Evolutionary conservation across 1,139 yeast genomes (phyloP).

Genomic region (Geotrichum candidum): DNA sequence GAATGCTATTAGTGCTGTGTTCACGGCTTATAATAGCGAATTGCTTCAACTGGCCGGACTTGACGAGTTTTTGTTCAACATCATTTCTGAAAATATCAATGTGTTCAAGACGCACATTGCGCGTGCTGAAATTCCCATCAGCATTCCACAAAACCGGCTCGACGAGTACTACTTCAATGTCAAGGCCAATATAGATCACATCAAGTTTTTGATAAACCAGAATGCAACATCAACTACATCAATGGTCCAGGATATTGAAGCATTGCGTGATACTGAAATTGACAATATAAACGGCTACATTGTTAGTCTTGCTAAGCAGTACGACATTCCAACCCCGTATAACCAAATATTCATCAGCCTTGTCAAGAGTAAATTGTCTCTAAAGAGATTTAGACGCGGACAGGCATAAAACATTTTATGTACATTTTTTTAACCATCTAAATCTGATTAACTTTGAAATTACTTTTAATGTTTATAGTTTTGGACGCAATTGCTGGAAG

Average conservation of each 20-base stretch:
- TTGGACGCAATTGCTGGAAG: constrained; percentile 7
- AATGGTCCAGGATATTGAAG: constrained; percentile 79
- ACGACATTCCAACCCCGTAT: constrained; percentile 40
- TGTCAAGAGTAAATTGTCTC: constrained; percentile 32
- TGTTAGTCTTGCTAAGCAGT: constrained; percentile 45
- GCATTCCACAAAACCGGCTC: background rate
- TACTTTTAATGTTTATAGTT: constrained; percentile 1
- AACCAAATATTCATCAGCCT: constrained; percentile 47
- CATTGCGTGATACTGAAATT: constrained; percentile 62
- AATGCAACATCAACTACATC: constrained; percentile 5
- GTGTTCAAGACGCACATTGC: background rate
- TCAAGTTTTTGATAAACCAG: background rate
- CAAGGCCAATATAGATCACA: background rate
- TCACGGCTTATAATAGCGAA: constrained; percentile 69
- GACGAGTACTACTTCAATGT: constrained; percentile 7
- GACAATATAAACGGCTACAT: constrained; percentile 76
- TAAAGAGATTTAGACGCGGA: background rate
- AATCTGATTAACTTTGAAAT: background rate
- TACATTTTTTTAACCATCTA: background rate
- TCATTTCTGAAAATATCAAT: background rate
- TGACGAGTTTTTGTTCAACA: background rate
- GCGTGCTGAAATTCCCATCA: background rate
- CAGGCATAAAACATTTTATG: background rate
- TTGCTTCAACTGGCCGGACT: background rate
- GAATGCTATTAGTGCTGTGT: constrained; percentile 64